phyloP scores from a whole-genome alignment of 2,329 filamentous ascomycete genomes.

The Curvularia spicifera region DNA sequence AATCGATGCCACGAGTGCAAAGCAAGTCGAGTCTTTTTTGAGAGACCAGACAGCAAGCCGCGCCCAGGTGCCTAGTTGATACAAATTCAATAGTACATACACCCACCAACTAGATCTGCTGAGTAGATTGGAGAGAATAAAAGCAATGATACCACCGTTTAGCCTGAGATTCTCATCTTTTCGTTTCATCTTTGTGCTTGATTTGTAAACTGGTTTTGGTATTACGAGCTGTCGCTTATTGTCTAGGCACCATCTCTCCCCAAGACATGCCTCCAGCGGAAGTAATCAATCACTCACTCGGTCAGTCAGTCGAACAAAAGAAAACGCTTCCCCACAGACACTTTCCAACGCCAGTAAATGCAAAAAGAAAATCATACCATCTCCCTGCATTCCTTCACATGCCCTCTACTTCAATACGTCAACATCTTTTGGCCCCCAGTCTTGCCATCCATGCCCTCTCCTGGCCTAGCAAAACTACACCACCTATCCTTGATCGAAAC shows the following conservation, averaged over 20 bases:
- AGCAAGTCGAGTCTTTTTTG: constrained; percentile 43
- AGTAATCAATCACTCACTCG: not conserved
- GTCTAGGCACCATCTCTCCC: not conserved
- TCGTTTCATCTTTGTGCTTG: not conserved
- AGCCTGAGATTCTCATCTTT: not conserved
- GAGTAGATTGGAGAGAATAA: not conserved
- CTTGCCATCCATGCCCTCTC: constrained; percentile 50
- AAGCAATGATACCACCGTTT: not conserved
- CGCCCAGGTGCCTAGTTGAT: not conserved
- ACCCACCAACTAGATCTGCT: not conserved
- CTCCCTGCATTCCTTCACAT: not conserved
- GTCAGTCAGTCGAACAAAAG: not conserved
- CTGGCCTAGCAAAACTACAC: constrained; percentile 83
- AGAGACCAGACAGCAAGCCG: constrained; percentile 32
- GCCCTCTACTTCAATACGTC: constrained; percentile 35
- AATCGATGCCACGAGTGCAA: constrained; percentile 39
- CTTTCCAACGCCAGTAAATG: constrained; percentile 2
- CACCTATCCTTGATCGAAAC: constrained; percentile 93
- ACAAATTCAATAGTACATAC: not conserved
- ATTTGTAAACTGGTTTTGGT: not conserved
- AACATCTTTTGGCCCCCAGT: constrained; percentile 49
- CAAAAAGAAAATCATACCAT: not conserved
- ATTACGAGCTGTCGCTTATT: not conserved
- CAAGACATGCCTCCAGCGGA: not conserved
- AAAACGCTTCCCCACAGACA: not conserved